Evolutionary conservation across 2,329 filamentous ascomycete species (phyloP).

Genomic region (Aspergillus sp.): DNA sequence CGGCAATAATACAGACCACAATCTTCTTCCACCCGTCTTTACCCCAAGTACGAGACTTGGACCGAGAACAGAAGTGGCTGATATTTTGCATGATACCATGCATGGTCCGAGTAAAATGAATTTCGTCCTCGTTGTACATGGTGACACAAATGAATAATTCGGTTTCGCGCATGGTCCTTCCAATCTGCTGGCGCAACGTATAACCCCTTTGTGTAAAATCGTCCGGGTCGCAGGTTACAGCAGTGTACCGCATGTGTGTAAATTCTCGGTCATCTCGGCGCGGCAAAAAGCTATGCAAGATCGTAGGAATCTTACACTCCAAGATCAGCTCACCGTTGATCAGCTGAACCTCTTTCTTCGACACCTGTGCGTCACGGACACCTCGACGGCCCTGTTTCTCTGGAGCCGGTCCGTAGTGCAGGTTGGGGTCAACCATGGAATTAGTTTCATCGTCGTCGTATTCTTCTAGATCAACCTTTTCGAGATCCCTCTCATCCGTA

Average conservation of each 20-base stretch:
- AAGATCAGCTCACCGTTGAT: conserved; percentile 97
- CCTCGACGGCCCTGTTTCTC: conserved; percentile 84
- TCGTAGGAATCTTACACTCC: conserved; percentile 98
- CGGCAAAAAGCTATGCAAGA: conserved; percentile 94
- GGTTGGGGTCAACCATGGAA: conserved; percentile 58
- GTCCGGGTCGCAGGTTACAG: conserved; percentile 96
- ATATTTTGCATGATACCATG: conserved; percentile 99
- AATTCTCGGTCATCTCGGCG: conserved; percentile 92
- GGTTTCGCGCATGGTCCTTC: conserved; percentile 78
- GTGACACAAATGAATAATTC: conserved; percentile 96
- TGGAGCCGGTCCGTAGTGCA: conserved; percentile 83
- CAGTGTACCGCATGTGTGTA: conserved; percentile 98
- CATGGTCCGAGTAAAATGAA: conserved; percentile 96
- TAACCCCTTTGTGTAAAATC: conserved; percentile 88
- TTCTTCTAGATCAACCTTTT: conserved; percentile 48
- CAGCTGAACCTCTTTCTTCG: conserved; percentile 88
- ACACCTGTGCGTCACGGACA: conserved; percentile 81
- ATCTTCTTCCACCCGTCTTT: conserved; percentile 99
- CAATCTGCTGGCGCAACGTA: conserved; percentile 88
- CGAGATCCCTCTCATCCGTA: conserved; percentile 53
- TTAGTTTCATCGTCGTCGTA: conserved; percentile 47
- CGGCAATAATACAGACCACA: conserved; percentile 93
- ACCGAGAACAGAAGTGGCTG: conserved; percentile 89
- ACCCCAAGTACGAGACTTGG: conserved; percentile 92
- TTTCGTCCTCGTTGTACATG: conserved; percentile 99